These are phyloP conservation scores for Amanita exitialis DNA, from an alignment of 768 basidiomycete genomes.

Conservation along the genomic window DNA sequence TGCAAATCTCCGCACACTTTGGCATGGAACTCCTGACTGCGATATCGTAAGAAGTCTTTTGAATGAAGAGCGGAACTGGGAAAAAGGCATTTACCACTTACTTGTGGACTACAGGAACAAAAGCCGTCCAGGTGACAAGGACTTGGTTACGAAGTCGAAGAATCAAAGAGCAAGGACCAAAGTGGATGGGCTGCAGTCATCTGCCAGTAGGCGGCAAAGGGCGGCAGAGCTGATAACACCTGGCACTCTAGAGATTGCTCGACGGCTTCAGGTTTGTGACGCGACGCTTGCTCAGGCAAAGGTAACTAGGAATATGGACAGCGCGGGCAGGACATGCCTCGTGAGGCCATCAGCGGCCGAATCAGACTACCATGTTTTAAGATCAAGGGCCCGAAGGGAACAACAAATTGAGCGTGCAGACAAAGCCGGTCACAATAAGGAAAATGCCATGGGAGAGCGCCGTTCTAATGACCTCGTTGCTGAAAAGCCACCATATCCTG, in stretches of 20 bases:
- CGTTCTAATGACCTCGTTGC: not conserved
- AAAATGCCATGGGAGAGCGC: not conserved
- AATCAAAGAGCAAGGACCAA: not conserved
- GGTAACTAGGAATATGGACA: not conserved
- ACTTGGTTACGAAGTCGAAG: not conserved
- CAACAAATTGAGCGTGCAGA: slow-evolving; percentile 4
- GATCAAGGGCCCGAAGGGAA: slow-evolving; percentile 5
- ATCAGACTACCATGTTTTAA: not conserved
- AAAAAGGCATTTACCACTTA: slow-evolving; percentile 92
- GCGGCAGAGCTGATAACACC: not conserved
- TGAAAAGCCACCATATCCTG: not conserved
- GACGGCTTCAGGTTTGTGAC: not conserved
- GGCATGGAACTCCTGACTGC: slow-evolving; percentile 70
- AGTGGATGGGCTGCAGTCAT: not conserved
- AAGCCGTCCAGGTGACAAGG: slow-evolving; percentile 46
- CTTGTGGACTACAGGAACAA: slow-evolving; percentile 76
- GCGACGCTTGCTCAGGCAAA: not conserved
- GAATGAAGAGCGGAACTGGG: slow-evolving; percentile 71
- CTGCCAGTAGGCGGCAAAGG: not conserved
- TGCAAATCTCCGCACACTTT: slow-evolving; percentile 84
- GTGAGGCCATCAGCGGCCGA: not conserved
- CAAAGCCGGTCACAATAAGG: slow-evolving; percentile 3
- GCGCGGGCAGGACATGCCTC: too few species aligned
- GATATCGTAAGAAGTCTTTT: slow-evolving; percentile 63
- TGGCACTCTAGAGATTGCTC: too few species aligned